Conservation (phyloP, 2,329 filamentous ascomycete genomes). For the Emergomyces africanus region DNA sequence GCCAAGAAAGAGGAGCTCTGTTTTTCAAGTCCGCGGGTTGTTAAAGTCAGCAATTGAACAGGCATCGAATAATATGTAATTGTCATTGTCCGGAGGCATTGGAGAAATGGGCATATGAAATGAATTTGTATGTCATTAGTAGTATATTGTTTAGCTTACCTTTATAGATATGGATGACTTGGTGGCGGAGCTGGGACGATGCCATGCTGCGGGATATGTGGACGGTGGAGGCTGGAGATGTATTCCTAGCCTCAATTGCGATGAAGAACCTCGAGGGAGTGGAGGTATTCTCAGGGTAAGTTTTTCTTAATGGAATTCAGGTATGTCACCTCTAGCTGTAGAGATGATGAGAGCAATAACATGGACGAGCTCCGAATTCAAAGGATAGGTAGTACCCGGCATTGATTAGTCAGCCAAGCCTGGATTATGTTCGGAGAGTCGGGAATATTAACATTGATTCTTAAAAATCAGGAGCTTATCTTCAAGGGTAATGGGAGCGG, state of each 20-base stretch:
- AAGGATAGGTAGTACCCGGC: too few species aligned
- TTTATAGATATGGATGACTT: constrained; percentile 85
- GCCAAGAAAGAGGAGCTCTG: constrained; percentile 74
- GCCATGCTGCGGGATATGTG: constrained; percentile 20
- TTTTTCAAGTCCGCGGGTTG: neutral
- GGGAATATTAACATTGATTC: too few species aligned
- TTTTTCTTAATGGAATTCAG: neutral
- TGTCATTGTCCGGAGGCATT: neutral
- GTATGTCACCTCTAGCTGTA: neutral
- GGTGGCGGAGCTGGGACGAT: constrained; percentile 49
- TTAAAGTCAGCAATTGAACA: neutral
- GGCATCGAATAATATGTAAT: neutral
- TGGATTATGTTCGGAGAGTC: too few species aligned
- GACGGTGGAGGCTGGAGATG: neutral
- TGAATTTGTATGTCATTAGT: neutral
- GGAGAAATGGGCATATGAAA: neutral
- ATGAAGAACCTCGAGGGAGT: neutral
- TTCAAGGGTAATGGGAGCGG: too few species aligned
- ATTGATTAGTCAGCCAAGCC: too few species aligned
- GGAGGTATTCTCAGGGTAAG: neutral
- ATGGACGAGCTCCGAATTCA: neutral
- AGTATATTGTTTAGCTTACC: constrained; percentile 35
- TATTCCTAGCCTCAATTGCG: neutral
- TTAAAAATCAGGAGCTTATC: too few species aligned
- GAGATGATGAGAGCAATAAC: neutral